These are phyloP conservation scores for Spergularia azorica DNA, from an alignment of 179 eudicot genomes.

Conservation along the genomic window DNA sequence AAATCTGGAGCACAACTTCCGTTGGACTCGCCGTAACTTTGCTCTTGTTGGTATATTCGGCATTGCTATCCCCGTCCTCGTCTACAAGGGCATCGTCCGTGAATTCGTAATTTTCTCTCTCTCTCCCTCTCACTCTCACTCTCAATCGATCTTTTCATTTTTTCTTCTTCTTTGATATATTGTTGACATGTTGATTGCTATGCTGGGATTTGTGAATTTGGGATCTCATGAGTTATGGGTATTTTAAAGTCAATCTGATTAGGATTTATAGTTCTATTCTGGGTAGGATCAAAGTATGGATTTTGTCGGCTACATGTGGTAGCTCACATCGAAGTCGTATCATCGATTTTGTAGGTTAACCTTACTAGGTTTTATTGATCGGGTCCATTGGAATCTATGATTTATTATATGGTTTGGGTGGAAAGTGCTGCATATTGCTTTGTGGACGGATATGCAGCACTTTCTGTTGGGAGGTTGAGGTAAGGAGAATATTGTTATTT, in stretches of 20 bases:
- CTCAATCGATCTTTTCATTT: neutral
- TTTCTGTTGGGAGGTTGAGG: neutral
- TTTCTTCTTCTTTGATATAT: neutral
- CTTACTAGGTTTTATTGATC: neutral
- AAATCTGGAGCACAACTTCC: slow-evolving; percentile 83
- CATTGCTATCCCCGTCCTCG: slow-evolving; percentile 69
- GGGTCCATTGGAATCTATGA: neutral
- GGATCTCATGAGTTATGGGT: slow-evolving; percentile 10
- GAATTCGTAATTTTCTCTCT: slow-evolving; percentile 62
- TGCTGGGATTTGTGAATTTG: slow-evolving; percentile 6
- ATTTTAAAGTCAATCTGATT: neutral
- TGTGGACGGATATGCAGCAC: neutral
- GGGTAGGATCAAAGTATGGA: neutral
- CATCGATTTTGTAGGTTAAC: neutral
- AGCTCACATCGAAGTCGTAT: neutral
- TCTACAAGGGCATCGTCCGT: slow-evolving; percentile 92
- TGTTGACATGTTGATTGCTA: neutral
- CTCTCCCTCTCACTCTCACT: neutral
- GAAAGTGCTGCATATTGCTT: neutral
- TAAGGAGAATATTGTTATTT: neutral
- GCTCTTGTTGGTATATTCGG: slow-evolving; percentile 87
- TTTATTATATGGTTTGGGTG: neutral
- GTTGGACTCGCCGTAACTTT: slow-evolving; percentile 95
- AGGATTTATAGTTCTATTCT: slow-evolving; percentile 9
- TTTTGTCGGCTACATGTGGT: neutral